Evolutionary conservation across 2,329 filamentous ascomycete species (phyloP), one percentile per base, ranked within the genome.

Genomic region (Aureobasidium sp.): DNA sequence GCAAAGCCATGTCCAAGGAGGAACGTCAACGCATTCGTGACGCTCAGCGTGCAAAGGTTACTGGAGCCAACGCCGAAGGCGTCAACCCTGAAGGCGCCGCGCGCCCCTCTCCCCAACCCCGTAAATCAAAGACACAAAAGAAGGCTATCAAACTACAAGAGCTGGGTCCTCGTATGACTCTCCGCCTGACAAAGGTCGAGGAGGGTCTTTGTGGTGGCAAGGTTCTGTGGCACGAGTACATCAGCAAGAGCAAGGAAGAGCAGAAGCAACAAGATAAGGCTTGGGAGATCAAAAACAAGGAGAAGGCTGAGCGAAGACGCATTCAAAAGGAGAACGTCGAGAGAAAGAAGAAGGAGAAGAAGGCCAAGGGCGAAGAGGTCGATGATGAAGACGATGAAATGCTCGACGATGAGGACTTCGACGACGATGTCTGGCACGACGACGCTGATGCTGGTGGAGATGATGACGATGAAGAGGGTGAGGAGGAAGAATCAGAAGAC

Each of bases 141-240:
- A 85, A 91, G 48, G 92, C 90, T 0, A 90, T 99, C 26, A 97
- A 96, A 73, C 80, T 99, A 7, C 87, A 96, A 3, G 94, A 99
- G 76, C 79, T 99, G 0, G 94, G 94, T 0, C 94, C 94, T 1
- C 85, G 94, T 60, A 87, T 99, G 88, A 88, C 85, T 64, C 78
- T 99, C 44, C 86, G 93, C 36, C 80, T 99, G 76, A 92, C 91
- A 61, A 99, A 99, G 78, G 92, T 99, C 5, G 94, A 99, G 72
- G 94, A 99, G 69, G 94, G 93, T 1, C 76, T 97, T 7, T 97
- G 91, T 70, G 83, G 84, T 29, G 94, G 94, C 55, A 94, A 91
- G 73, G 84, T 96, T 62, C 90, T 99, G 89, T 99, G 94, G 94
- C 94, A 99, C 74, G 91, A 97, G 72, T 95, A 91, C 72, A 86